Base-by-base conservation (phyloP, 129 eudicot species). In the Flaveria bidentis region DNA sequence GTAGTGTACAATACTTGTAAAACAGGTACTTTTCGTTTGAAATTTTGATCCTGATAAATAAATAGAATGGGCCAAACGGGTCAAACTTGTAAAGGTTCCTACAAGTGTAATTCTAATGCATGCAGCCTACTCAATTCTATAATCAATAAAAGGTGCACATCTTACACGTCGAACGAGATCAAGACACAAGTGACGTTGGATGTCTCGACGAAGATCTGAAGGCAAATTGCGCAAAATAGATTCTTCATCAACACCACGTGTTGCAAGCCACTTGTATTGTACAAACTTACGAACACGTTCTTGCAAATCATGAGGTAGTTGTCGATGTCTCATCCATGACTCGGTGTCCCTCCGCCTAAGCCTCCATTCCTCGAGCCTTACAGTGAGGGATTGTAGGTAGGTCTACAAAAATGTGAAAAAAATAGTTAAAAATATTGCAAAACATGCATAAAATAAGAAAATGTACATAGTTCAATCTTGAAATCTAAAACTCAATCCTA, bases 301-400 rank as follows among this genome's bases (percentile, higher is more conserved):
- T 76, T 84, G 93, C 52, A 91, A 70, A 66, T 82, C 88, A 30
- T 79, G 74, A 1, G 98, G 97, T 6, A 94, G 88, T 63, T 94
- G 96, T 5, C 97, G 91, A 76, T 94, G 98, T 77, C 84, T 81
- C 97, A 94, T 94, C 98, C 98, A 94, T 71, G 92, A 94, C 82
- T 94, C 98, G 0, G 97, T 94, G 77, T 94, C 98, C 55, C 97
- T 67, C 39, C 96, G 86, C 82, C 83, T 91, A 15, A 94, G 85
- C 85, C 98, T 87, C 98, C 98, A 94, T 73, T 94, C 98, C 78
- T 94, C 98, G 5, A 94, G 96, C 85, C 98, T 91, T 78, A 89
- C 91, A 10, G 98, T 94, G 63, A 91, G 87, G 10, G 98, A 94
- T 86, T 87, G 89, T 64, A 94, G 73, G 67, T 91, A 94, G 61